Evolutionary conservation across 768 basidiomycete species (phyloP).

Genomic region (Suillus hirtellus): DNA sequence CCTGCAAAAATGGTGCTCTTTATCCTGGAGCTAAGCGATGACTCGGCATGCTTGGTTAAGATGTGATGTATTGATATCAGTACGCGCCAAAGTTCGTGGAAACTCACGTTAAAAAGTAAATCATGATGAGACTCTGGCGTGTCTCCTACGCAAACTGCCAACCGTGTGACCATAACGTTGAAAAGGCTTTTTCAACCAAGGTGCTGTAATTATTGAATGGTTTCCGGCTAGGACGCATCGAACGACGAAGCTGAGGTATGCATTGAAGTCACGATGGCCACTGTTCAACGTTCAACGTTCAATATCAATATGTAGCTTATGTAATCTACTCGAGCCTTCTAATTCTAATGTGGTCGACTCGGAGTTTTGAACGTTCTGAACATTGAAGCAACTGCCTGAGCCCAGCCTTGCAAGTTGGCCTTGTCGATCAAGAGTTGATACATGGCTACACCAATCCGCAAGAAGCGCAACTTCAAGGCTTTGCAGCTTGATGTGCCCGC

Average conservation of each 20-base stretch:
- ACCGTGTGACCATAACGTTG: neutral
- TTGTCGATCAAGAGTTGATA: slow-evolving; percentile 10
- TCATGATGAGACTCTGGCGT: neutral
- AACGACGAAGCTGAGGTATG: neutral
- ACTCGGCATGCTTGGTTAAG: neutral
- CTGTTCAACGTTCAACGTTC: no score
- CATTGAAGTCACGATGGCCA: no score
- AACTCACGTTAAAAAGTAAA: neutral
- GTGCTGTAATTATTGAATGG: neutral
- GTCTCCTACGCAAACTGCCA: neutral
- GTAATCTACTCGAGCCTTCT: neutral
- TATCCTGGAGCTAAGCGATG: slow-evolving; percentile 9
- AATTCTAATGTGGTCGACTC: neutral
- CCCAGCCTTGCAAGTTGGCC: slow-evolving; percentile 3
- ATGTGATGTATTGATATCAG: neutral
- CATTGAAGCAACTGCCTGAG: neutral
- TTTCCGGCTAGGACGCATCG: neutral
- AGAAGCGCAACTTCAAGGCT: slow-evolving; percentile 91
- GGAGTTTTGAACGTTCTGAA: neutral
- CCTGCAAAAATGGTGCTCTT: slow-evolving; percentile 13
- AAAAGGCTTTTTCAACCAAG: neutral
- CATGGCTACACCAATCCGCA: slow-evolving; percentile 69
- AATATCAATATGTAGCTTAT: neutral
- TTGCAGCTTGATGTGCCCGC: slow-evolving; percentile 68
- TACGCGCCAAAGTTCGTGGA: neutral